A percentile compares a stretch with the other conserved stretches of the same genome.
Conservation (phyloP, 495 filamentous ascomycete species). For the Glutinoglossum americanum region DNA sequence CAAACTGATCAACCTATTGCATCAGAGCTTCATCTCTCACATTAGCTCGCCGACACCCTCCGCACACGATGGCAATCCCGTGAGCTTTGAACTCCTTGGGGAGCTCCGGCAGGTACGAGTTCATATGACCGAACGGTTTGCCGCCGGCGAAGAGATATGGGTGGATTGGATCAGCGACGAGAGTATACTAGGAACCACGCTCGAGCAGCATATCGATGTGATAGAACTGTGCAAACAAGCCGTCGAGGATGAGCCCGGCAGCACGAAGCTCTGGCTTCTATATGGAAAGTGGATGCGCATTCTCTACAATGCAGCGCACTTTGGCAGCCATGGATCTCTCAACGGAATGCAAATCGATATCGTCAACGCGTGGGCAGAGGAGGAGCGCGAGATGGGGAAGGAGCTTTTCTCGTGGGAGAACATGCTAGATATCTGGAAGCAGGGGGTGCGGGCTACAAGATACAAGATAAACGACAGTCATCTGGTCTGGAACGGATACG, state of each 20-base stretch:
- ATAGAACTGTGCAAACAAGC: conserved; percentile 68
- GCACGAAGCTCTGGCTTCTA: conserved; percentile 65
- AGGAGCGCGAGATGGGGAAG: conserved; percentile 49
- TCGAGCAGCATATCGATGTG: conserved; percentile 48
- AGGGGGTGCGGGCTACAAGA: conserved; percentile 54
- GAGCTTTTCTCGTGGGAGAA: conserved; percentile 63
- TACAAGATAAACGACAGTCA: conserved; percentile 73
- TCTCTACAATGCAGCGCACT: conserved; percentile 40
- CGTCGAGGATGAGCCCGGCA: conserved; percentile 60
- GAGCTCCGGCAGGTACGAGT: conserved; percentile 41
- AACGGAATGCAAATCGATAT: conserved; percentile 2
- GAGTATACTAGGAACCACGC: conserved; percentile 32
- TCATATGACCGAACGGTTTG: conserved; percentile 42
- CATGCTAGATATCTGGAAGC: conserved; percentile 57
- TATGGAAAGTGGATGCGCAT: conserved; percentile 77
- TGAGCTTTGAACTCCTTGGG: conserved; percentile 33
- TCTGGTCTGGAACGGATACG: conserved; percentile 67
- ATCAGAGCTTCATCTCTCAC: conserved; percentile 38
- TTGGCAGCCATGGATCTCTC: conserved; percentile 9
- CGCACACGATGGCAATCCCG: conserved; percentile 23
- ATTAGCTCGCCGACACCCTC: conserved; percentile 24
- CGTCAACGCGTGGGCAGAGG: conserved; percentile 44
- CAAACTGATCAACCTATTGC: conserved; percentile 39
- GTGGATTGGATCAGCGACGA: conserved; percentile 43
- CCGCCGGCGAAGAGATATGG: conserved; percentile 45